Base-by-base conservation (phyloP, 2,329 filamentous ascomycete species). In the Periglandula ipomoeae region DNA sequence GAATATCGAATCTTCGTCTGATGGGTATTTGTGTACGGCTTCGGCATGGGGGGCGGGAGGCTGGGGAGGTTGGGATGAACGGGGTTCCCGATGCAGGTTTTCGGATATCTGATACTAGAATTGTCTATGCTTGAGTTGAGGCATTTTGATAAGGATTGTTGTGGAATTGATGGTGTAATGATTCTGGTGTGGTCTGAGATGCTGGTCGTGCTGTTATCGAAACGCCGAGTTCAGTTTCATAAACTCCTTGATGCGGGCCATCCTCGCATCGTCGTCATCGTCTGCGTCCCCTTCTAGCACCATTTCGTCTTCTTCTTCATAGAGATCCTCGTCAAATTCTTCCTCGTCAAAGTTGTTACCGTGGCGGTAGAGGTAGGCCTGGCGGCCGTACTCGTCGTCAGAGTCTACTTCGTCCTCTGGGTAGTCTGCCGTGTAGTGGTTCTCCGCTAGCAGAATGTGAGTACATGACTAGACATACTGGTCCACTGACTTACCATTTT, bases 381-480 rank as follows among this genome's bases (percentile, higher is more conserved):
- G 73, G 9, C 71, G 69, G 39, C 72, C 76, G 52, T 73, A 70
- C 50, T 71, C 69, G 46, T 71, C 68, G 56, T 89, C 85, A 15
- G 80, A 83, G 40, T 80, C 82, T 13, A 89, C 75, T 61, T 90
- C 86, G 47, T 90, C 85, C 53, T 90, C 86, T 0, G 86, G 86
- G 56, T 90, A 90, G 61, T 90, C 86, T 47, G 85, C 83, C 3
- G 82, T 81, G 60, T 89, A 89, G 64, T 88, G 82, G 58, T 88
- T 84, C 61, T 90, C 86, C 32, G 86, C 84, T 82, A 52, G 15
- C 9, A 20, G 40, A 10, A 34, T 26, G 52, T 53, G 41, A 49
- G 49, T 48, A 55, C n/a, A n/a, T n/a, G n/a, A n/a, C n/a, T 32
- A 8, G 27, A 30, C 27, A n/a, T n/a, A n/a, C n/a, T n/a, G n/a